Evolutionary conservation across 768 basidiomycete genomes (phyloP).

Genomic region (Rhodosporidiobolus sp.): DNA sequence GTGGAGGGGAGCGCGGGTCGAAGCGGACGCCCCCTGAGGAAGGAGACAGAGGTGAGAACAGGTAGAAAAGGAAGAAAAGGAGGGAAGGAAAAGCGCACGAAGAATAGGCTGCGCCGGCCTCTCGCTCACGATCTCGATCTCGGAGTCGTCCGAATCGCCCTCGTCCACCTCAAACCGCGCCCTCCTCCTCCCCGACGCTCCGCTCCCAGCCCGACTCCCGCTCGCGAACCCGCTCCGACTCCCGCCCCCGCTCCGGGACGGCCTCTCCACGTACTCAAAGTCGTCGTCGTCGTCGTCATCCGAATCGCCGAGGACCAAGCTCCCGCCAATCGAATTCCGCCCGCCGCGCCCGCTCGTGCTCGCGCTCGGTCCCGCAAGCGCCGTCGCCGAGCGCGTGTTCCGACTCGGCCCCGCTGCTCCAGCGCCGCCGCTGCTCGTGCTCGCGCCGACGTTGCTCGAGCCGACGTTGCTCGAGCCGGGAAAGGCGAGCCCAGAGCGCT

Average conservation of each 20-base stretch:
- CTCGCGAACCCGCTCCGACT: too few species aligned
- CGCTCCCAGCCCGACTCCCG: too few species aligned
- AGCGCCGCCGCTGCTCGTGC: neutral
- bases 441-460: neutral
- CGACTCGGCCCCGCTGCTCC: neutral
- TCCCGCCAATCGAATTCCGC: too few species aligned
- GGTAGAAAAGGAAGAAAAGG: neutral
- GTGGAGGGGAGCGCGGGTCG: slow-evolving; percentile 1
- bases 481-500: neutral
- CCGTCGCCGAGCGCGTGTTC: neutral
- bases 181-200: too few species aligned
- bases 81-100: too few species aligned
- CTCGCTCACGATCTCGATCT: slow-evolving; percentile 4
- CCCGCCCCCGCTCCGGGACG: neutral
- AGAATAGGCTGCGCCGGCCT: neutral
- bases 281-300: too few species aligned
- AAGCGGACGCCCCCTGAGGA: neutral
- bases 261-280: too few species aligned
- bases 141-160: neutral
- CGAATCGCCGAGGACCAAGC: too few species aligned
- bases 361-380: too few species aligned
- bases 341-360: too few species aligned
- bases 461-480: neutral
- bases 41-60: neutral
- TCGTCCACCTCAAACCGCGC: neutral